Percentiles rank a stretch among this genome's conserved stretches.
phyloP scores from a whole-genome alignment of 257 asterid species.

The Scutellaria baicalensis region DNA sequence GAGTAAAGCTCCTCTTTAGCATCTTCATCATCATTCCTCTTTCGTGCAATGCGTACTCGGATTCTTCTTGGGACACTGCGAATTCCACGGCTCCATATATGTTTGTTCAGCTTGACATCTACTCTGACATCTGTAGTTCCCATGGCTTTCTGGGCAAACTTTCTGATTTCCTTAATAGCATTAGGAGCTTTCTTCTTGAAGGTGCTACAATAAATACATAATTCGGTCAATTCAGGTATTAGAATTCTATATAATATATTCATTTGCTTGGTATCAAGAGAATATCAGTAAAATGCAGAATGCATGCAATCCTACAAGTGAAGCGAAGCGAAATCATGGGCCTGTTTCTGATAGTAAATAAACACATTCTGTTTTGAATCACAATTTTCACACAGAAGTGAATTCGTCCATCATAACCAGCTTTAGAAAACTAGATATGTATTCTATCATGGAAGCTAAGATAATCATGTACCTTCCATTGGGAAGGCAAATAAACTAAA shows the following conservation, averaged over 20 bases:
- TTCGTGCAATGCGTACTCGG: slow-evolving; percentile 42
- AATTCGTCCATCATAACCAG: no score
- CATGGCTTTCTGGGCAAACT: slow-evolving; percentile 51
- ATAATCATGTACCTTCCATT: neutral
- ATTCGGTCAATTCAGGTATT: neutral
- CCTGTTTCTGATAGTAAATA: no score
- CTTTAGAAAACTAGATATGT: no score
- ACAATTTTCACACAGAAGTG: no score
- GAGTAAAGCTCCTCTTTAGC: slow-evolving; percentile 57
- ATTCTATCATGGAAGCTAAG: no score
- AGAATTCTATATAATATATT: neutral
- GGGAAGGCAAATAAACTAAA: neutral
- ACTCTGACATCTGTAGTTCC: slow-evolving; percentile 46
- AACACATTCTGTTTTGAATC: no score
- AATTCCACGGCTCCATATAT: slow-evolving; percentile 48
- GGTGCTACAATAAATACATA: slow-evolving; percentile 22
- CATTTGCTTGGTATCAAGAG: neutral
- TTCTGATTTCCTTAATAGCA: slow-evolving; percentile 44
- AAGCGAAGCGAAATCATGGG: no score
- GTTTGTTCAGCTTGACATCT: slow-evolving; percentile 46
- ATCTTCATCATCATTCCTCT: slow-evolving; percentile 53
- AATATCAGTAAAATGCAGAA: no score
- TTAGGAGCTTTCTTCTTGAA: slow-evolving; percentile 55
- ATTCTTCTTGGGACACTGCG: slow-evolving; percentile 49
- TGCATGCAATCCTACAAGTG: no score